A percentile compares a stretch with the other conserved stretches of the same genome.
Evolutionary conservation across 192 early-diverging fungal species (phyloP).

Genomic region (Podila clonocystis): DNA sequence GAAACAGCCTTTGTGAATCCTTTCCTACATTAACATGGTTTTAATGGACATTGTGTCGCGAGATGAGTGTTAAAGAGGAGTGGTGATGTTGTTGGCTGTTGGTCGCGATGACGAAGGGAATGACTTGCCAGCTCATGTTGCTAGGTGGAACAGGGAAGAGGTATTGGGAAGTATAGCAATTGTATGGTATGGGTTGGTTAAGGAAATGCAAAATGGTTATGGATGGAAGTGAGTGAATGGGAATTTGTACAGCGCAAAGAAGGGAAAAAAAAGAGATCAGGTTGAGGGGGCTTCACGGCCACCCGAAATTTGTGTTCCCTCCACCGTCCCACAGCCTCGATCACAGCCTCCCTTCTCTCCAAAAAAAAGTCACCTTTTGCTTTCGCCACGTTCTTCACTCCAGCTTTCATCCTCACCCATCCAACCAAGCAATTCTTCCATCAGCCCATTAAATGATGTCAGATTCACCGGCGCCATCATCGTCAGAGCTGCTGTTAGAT

Average conservation of each 20-base stretch:
- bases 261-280: background rate
- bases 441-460: slow-evolving; percentile 1
- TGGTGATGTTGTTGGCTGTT: too few species aligned
- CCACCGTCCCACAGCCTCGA: too few species aligned
- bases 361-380: too few species aligned
- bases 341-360: too few species aligned
- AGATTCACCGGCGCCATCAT: slow-evolving; percentile 1
- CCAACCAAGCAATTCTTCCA: background rate
- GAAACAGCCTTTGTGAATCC: slow-evolving; percentile 52
- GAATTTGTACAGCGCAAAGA: background rate
- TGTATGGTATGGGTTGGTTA: background rate
- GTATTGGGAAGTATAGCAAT: background rate
- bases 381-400: too few species aligned
- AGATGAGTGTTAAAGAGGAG: too few species aligned
- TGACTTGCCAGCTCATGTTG: slow-evolving; percentile 29
- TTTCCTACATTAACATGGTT: slow-evolving; percentile 16
- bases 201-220: background rate
- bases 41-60: too few species aligned
- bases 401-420: too few species aligned
- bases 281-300: background rate
- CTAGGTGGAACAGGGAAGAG: background rate
- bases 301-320: background rate
- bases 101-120: background rate
- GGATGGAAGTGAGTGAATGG: slow-evolving; percentile 6
- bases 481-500: slow-evolving; percentile 58